Evolutionary conservation across 306 rosid species (phyloP), one percentile per base, ranked within the genome.

Genomic region (Dryas drummondii): DNA sequence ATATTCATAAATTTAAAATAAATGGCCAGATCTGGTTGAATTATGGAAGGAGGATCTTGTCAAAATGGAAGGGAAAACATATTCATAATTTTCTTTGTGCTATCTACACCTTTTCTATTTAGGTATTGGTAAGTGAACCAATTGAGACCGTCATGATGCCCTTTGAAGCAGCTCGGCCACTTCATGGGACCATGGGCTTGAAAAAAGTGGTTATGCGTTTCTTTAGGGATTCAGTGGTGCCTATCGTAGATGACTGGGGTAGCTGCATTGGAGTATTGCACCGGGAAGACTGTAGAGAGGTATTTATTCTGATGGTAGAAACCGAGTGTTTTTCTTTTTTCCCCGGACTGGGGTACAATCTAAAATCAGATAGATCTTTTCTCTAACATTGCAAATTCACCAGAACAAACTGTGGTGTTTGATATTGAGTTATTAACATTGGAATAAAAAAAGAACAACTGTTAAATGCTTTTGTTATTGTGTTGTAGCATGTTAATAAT

Each of bases 171-270:
- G 73, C 87, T 10, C 83, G 49, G 44, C 93, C 97, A 47, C 84
- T 92, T 57, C 81, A 70, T 62, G 88, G 90, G 57, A 74, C 86
- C 66, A 19, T 82, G 52, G 74, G 58, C 53, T 81, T 90, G 79
- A 83, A 75, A 74, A 69, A 88, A 72, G 91, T 90, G 78, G 87
- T 61, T 0, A 84, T 82, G 89, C 94, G 94, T 68, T 92, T 92
- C 82, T 63, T 81, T 32, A 73, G 61, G 50, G 87, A 87, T 53
- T 69, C 86, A 26, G 90, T 83, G 56, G 88, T 92, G 75, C 96
- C 97, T 50, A 74, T 90, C 73, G 66, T 85, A 27, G 97, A 92
- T 71, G 93, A 92, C 67, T 87, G 90, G 96, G 96, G 89, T 73
- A 84, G 90, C 78, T 92, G 97, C 81, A 76, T 68, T 3, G 97